These are phyloP conservation scores for Ceratobasidium sp. DNA, from an alignment of 1,284 basidiomycete species.

Conservation along the genomic window DNA sequence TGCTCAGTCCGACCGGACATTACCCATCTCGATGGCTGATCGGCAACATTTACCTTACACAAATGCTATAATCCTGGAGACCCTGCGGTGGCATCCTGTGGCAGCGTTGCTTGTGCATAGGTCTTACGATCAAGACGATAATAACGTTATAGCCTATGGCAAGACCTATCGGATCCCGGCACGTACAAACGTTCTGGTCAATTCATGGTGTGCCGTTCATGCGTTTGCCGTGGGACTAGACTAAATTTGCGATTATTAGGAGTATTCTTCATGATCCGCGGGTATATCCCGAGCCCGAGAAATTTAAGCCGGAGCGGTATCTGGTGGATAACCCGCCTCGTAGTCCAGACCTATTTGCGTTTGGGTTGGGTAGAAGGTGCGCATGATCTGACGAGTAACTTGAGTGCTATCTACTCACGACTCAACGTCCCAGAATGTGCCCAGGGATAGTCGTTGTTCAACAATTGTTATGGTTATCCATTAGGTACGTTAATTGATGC, in stretches of 20 bases:
- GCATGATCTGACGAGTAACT: too few species aligned
- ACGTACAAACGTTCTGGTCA: neutral
- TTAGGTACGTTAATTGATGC: neutral
- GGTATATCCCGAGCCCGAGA: neutral
- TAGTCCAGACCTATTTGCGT: neutral
- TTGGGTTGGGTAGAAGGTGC: constrained; percentile 8
- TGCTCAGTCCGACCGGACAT: neutral
- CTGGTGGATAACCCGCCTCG: neutral
- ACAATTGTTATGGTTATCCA: constrained; percentile 2
- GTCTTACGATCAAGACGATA: neutral
- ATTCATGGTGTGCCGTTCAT: neutral
- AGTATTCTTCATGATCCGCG: constrained; percentile 14
- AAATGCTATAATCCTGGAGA: neutral
- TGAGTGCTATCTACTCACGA: neutral
- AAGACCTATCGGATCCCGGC: constrained; percentile 10
- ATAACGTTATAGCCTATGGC: neutral
- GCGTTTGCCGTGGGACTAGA: neutral
- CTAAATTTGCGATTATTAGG: neutral
- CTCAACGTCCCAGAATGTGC: neutral
- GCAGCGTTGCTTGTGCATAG: neutral
- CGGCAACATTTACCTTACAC: neutral
- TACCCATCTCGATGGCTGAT: neutral
- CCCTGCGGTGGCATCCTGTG: constrained; percentile 7
- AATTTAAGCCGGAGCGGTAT: constrained; percentile 1
- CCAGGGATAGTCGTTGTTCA: constrained; percentile 6